Base-by-base conservation (phyloP, 345 rosid genomes). In the Boechera retrofracta region DNA sequence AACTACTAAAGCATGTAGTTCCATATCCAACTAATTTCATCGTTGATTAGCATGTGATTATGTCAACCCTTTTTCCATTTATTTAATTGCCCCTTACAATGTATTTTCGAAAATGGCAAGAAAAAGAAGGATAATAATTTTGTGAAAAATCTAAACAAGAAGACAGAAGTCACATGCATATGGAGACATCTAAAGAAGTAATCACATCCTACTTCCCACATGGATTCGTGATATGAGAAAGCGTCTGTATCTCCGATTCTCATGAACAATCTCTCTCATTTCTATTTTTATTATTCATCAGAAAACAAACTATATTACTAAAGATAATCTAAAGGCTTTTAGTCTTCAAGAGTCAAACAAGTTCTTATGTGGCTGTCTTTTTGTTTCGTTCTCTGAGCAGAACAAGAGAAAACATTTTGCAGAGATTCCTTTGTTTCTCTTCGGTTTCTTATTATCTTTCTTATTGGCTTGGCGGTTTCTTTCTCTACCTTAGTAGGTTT, bases 161-260 rank as follows among this genome's bases (percentile, higher is more conserved):
- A 60, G 81, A 79, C 75, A 79, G 53, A 41, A 73, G 82, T 75
- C 97, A 90, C 95, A 88, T 94, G 97, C 51, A 56, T 56, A 81
- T 71, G 84, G 64, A 76, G 89, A 85, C 87, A 86, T 64, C 74
- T 61, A 54, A 52, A 67, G 54, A 72, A 59, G 71, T 60, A 73
- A 73, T 12, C 61, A 72, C 86, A 87, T 92, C 89, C 91, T 26
- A 86, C 89, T 64, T 81, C 83, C 79, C 97, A 91, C 89, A 85
- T 91, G 92, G 85, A 59, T 72, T 58, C 53, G 39, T 84, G 80
- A 78, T 75, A 68, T 51, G 64, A 38, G 76, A 76, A 65, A 44
- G 18, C 32, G 5, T 74, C 76, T 61, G 16, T 64, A 70, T 55
- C 62, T 58, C 74, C 48, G 51, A 11, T 67, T 67, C 72, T 67